Evolutionary conservation across 2,329 filamentous ascomycete species (phyloP).

Genomic region (Orbilia ellipsospora): DNA sequence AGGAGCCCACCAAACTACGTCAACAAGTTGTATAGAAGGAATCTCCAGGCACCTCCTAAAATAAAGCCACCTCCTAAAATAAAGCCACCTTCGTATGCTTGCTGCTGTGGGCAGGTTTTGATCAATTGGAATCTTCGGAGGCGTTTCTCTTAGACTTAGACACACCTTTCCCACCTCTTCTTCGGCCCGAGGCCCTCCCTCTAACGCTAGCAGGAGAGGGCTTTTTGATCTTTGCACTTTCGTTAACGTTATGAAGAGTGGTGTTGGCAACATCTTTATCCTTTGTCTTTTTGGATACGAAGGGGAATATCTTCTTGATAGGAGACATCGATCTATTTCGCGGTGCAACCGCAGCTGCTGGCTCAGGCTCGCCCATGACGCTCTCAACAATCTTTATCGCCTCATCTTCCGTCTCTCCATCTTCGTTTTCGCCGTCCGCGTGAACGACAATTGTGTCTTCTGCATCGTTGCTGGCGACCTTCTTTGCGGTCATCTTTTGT

Average conservation of each 20-base stretch:
- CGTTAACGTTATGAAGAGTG: constrained; percentile 41
- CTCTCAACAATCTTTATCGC: constrained; percentile 48
- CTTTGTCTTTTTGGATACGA: constrained; percentile 48
- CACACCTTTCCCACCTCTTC: constrained; percentile 32
- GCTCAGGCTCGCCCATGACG: constrained; percentile 48
- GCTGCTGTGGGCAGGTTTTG: no score
- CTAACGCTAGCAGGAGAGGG: constrained; percentile 33
- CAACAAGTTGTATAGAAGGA: no score
- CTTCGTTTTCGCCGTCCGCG: constrained; percentile 26
- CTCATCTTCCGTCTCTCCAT: constrained; percentile 26
- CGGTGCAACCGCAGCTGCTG: constrained; percentile 19
- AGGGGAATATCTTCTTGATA: constrained; percentile 48
- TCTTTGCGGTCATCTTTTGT: constrained; percentile 13
- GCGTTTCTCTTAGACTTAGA: constrained; percentile 29
- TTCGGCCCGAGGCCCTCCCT: constrained; percentile 30
- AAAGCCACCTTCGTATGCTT: no score
- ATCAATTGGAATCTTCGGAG: constrained; percentile 28
- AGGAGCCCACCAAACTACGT: no score
- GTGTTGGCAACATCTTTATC: constrained; percentile 21
- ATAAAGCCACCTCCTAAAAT: no score
- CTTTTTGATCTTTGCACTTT: constrained; percentile 52
- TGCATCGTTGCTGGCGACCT: not conserved
- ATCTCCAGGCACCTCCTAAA: no score
- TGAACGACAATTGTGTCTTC: constrained; percentile 48
- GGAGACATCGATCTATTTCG: constrained; percentile 44